Conservation (phyloP, 2,329 filamentous ascomycete genomes). For the Dothideomycetidae sp. region DNA sequence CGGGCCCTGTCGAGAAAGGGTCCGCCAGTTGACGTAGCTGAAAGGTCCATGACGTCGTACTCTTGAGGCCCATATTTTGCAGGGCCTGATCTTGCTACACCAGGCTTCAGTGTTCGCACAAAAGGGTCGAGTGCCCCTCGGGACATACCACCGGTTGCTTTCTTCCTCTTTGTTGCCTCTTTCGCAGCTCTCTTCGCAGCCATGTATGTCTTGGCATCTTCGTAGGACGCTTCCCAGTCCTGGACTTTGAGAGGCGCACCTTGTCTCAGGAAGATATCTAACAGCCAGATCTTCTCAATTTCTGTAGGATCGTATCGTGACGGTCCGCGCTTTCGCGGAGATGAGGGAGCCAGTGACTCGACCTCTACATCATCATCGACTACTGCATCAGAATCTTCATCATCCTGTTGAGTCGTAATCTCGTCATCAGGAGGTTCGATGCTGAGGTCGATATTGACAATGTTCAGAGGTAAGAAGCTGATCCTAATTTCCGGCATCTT, state of each 20-base stretch:
- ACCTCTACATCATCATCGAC: constrained; percentile 21
- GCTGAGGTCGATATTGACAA: constrained; percentile 65
- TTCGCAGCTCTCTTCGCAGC: constrained; percentile 18
- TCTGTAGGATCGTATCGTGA: constrained; percentile 50
- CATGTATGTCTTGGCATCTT: constrained; percentile 18
- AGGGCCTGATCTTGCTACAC: constrained; percentile 1
- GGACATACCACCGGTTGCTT: constrained; percentile 12
- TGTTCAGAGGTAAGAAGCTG: constrained; percentile 57
- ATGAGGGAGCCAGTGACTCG: constrained; percentile 17
- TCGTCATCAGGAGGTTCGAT: constrained; percentile 61
- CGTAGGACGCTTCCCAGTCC: constrained; percentile 44
- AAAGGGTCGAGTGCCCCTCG: constrained; percentile 13
- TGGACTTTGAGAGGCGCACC: constrained; percentile 52
- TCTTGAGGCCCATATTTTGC: constrained; percentile 2
- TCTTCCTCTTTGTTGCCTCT: constrained; percentile 7
- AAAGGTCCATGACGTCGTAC: constrained; percentile 8
- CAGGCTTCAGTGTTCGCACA: constrained; percentile 12
- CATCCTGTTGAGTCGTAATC: constrained; percentile 26
- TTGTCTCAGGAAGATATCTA: constrained; percentile 47
- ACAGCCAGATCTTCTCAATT: constrained; percentile 53
- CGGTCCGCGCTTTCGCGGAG: constrained; percentile 29
- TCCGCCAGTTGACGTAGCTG: constrained; percentile 1
- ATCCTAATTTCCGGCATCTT: constrained; percentile 63
- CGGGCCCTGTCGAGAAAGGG: too few relatives aligned
- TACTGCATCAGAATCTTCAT: constrained; percentile 22